Evolutionary conservation across 1,139 yeast genomes (phyloP), one percentile per base, ranked within the genome.

Genomic region (Blastobotrys niveus): DNA sequence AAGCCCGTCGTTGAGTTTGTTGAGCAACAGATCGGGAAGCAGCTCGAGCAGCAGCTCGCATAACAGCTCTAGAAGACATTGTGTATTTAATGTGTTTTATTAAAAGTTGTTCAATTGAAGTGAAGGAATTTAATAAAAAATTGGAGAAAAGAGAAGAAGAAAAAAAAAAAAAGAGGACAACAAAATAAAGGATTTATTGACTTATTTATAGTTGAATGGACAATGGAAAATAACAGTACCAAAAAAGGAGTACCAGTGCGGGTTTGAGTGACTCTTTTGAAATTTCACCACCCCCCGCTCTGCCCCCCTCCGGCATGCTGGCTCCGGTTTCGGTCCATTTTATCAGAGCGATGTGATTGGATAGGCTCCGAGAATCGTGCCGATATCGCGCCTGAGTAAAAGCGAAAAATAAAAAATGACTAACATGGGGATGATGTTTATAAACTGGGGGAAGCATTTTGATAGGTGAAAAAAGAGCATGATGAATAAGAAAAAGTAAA

Each of bases 11-110:
- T 40, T 49, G 50, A 38, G 52, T 48, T 44, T 44, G 47, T 35
- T 45, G 47, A 38, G 50, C 48, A 36, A 47, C 32, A 27, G 54
- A 42, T 45, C 57, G 53, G 38, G 60, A 52, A 32, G 58, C 49
- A 38, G 53, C 48, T 35, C 55, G 49, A 35, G 53, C 48, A 27
- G 54, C 55, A 32, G 57, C 45, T 50, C 58, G 47, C 32, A 45
- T 29, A 31, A 45, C 34, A 25, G 51, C 38, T 40, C 48, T 37
- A 36, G 48, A 46, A 34, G 46, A 50, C 47, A 47, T 42, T 27
- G 24, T 45, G 38, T 43, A 38, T 35, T 22, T 34, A 32, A 26
- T 37, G 40, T 27, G 25, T 37, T 17, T n/a, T n/a, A n/a, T n/a
- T n/a, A 35, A 35, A 24, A 34, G 17, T 31, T n/a, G 7, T 29